A percentile compares a stretch with the other conserved stretches of the same genome.
These are phyloP conservation scores for Dendrobium officinale DNA, from an alignment of 106 monocot species.

Conservation along the genomic window DNA sequence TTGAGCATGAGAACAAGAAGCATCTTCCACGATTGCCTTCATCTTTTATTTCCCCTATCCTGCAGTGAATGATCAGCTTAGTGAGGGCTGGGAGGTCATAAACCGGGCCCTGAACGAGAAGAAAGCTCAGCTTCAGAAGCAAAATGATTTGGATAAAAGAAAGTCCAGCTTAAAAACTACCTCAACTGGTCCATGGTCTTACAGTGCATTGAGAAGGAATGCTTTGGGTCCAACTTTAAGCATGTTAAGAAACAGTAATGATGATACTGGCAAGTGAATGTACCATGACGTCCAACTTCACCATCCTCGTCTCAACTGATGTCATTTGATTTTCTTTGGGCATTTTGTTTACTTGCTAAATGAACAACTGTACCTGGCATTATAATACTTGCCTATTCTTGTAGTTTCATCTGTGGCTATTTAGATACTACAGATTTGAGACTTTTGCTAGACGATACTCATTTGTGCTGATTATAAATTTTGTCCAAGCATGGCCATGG, in stretches of 20 bases:
- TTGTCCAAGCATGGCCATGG: too few relatives aligned
- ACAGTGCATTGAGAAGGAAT: conserved; percentile 31
- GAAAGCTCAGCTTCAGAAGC: conserved; percentile 34
- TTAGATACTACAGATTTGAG: too few relatives aligned
- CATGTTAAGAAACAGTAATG: conserved; percentile 24
- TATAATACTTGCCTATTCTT: too few relatives aligned
- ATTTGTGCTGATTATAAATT: too few relatives aligned
- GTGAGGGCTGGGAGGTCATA: conserved; percentile 40
- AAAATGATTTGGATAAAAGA: conserved; percentile 18
- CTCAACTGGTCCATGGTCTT: conserved; percentile 29
- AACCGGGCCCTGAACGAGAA: conserved; percentile 29
- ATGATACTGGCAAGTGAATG: not conserved
- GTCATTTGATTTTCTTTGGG: too few relatives aligned
- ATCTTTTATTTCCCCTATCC: not conserved
- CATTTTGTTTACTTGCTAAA: too few relatives aligned
- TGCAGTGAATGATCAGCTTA: not conserved
- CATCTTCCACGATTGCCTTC: not conserved
- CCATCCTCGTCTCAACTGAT: too few relatives aligned
- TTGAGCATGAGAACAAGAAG: too few relatives aligned
- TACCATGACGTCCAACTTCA: not conserved
- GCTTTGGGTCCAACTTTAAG: conserved; percentile 47
- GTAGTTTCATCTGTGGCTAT: too few relatives aligned
- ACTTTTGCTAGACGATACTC: too few relatives aligned
- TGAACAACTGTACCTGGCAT: too few relatives aligned
- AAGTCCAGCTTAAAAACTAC: conserved; percentile 10